phyloP scores from a whole-genome alignment of 495 filamentous ascomycete species.

The Cairneyella variabilis region DNA sequence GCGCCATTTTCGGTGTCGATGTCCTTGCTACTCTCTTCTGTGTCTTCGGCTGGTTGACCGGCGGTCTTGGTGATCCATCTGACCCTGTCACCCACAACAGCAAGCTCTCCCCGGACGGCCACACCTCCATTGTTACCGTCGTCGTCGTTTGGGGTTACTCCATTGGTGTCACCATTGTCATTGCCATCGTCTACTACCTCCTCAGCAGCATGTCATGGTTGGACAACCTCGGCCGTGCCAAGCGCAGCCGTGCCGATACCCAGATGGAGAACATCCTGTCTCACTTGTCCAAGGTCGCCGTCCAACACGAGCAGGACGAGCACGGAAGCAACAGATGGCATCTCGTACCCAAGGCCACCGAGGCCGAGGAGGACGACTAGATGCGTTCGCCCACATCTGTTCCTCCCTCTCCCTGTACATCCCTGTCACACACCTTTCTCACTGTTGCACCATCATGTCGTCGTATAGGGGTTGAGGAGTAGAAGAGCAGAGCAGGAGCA shows the following conservation, averaged over 20 bases:
- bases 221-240: slow-evolving; percentile 76
- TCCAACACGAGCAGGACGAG: slow-evolving; percentile 56
- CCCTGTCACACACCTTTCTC: too few species aligned
- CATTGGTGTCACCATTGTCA: slow-evolving; percentile 72
- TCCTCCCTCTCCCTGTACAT: too few species aligned
- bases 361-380: slow-evolving; percentile 59
- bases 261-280: slow-evolving; percentile 79
- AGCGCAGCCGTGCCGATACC: slow-evolving; percentile 67
- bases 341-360: slow-evolving; percentile 57
- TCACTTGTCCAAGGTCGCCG: slow-evolving; percentile 69
- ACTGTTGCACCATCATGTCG: too few species aligned
- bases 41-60: slow-evolving; percentile 68
- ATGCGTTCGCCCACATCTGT: background rate
- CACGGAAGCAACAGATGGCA: slow-evolving; percentile 53
- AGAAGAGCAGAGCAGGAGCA: too few species aligned
- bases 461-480: too few species aligned
- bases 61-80: slow-evolving; percentile 33
- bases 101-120: slow-evolving; percentile 52
- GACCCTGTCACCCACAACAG: slow-evolving; percentile 39
- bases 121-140: slow-evolving; percentile 71
- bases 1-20: slow-evolving; percentile 69
- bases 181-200: slow-evolving; percentile 73
- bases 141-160: slow-evolving; percentile 77
- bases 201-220: slow-evolving; percentile 64
- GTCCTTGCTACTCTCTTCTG: slow-evolving; percentile 67